These are phyloP conservation scores for Drechslerella stenobrocha DNA, from an alignment of 2,329 filamentous ascomycete genomes.

Conservation along the genomic window DNA sequence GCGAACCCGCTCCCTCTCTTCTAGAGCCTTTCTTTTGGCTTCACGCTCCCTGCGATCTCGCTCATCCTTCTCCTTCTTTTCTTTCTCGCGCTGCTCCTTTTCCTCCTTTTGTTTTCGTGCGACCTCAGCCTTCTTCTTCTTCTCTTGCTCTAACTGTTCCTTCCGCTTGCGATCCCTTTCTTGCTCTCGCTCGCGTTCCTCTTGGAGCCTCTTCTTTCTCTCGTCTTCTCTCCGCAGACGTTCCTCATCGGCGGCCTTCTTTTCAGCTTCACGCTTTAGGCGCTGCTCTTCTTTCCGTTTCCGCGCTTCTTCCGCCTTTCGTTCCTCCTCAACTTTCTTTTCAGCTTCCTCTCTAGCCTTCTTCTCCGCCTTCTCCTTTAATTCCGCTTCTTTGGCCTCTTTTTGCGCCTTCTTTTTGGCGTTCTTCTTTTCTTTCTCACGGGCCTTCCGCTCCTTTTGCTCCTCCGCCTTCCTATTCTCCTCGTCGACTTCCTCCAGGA, in stretches of 20 bases:
- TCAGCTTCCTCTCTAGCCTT: slow-evolving; percentile 84
- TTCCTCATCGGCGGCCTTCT: slow-evolving; percentile 87
- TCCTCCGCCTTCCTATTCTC: slow-evolving; percentile 75
- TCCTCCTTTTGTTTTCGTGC: slow-evolving; percentile 77
- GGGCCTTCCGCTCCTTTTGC: slow-evolving; percentile 87
- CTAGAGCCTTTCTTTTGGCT: slow-evolving; percentile 54
- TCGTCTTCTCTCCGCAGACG: slow-evolving; percentile 82
- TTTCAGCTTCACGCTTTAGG: slow-evolving; percentile 86
- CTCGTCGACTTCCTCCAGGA: slow-evolving; percentile 87
- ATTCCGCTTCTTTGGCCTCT: slow-evolving; percentile 85
- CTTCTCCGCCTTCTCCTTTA: slow-evolving; percentile 82
- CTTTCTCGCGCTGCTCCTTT: slow-evolving; percentile 67
- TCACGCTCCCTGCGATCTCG: slow-evolving; percentile 66
- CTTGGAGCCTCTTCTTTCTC: slow-evolving; percentile 73
- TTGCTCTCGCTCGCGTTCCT: slow-evolving; percentile 81
- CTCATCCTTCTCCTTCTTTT: slow-evolving; percentile 64
- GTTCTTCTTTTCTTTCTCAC: slow-evolving; percentile 92
- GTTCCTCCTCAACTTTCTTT: slow-evolving; percentile 72
- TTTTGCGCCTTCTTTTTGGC: slow-evolving; percentile 90
- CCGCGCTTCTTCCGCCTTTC: slow-evolving; percentile 77
- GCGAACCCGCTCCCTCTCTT: slow-evolving; percentile 61
- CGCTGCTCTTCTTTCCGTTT: slow-evolving; percentile 85
- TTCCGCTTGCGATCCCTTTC: slow-evolving; percentile 82
- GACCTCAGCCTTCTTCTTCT: slow-evolving; percentile 80
- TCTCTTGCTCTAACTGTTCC: slow-evolving; percentile 78